phyloP scores from a whole-genome alignment of 2,329 filamentous ascomycete genomes.

The Pseudogymnoascus sp. region DNA sequence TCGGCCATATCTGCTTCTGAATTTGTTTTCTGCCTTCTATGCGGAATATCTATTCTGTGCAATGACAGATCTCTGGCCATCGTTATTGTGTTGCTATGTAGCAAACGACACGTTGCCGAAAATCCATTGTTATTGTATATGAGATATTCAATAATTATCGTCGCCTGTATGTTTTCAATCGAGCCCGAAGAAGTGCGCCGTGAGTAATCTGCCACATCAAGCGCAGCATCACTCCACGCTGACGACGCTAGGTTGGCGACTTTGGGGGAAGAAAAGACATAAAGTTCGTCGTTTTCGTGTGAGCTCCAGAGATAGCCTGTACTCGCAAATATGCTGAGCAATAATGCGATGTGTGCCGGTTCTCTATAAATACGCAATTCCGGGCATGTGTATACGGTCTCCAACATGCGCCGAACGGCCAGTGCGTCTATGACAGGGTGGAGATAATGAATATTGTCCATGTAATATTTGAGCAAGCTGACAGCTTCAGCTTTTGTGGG shows the following conservation, averaged over 20 bases:
- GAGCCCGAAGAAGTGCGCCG: conserved; percentile 23
- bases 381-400: background rate
- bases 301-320: background rate
- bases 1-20: conserved; percentile 21
- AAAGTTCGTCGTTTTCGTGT: background rate
- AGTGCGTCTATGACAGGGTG: conserved; percentile 1
- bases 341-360: background rate
- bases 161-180: conserved; percentile 32
- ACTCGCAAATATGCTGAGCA: background rate
- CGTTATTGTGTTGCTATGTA: conserved; percentile 28
- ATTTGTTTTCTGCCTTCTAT: conserved; percentile 18
- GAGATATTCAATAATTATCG: conserved; percentile 30
- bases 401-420: background rate
- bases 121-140: conserved; percentile 31
- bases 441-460: background rate
- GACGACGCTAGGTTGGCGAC: conserved; percentile 26
- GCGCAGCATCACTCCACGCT: conserved; percentile 27
- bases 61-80: conserved; percentile 20
- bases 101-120: conserved; percentile 27
- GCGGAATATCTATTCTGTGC: conserved; percentile 18
- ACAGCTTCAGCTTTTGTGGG: background rate
- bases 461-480: background rate
- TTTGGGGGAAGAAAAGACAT: background rate
- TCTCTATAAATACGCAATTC: background rate
- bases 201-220: conserved; percentile 30